Conservation (phyloP, 2,329 filamentous ascomycete species). For the Fusarium pseudonygamai region DNA sequence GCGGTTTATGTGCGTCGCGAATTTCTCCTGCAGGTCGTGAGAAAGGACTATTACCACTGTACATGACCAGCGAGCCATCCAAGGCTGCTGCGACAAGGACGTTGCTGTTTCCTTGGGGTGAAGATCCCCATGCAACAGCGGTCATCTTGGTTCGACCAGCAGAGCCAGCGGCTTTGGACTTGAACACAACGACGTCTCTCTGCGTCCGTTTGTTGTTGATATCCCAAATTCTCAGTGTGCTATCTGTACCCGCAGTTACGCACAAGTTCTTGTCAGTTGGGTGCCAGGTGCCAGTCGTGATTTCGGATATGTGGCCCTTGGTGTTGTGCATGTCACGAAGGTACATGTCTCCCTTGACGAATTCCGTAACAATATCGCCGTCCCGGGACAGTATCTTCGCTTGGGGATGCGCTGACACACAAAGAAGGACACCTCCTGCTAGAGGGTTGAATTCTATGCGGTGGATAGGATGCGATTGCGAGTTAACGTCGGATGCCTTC, state of each 20-base stretch:
- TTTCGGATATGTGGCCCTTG: constrained; percentile 93
- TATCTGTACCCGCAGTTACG: constrained; percentile 92
- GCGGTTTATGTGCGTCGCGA: constrained; percentile 79
- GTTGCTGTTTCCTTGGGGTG: constrained; percentile 79
- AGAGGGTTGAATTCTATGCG: constrained; percentile 87
- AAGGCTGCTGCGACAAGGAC: constrained; percentile 83
- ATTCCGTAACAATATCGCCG: constrained; percentile 85
- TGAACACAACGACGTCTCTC: constrained; percentile 94
- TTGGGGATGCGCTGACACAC: constrained; percentile 88
- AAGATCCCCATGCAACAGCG: constrained; percentile 84
- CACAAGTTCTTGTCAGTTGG: constrained; percentile 85
- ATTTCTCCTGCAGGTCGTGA: constrained; percentile 84
- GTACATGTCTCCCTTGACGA: constrained; percentile 98
- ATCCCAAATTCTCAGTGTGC: constrained; percentile 96
- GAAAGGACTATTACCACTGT: constrained; percentile 88
- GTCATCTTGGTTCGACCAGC: constrained; percentile 95
- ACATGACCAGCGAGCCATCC: constrained; percentile 92
- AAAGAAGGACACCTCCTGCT: constrained; percentile 82
- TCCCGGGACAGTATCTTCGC: constrained; percentile 90
- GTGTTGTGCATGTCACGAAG: constrained; percentile 97
- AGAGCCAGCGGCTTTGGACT: constrained; percentile 86
- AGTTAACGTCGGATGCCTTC: constrained; percentile 71
- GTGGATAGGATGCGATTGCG: constrained; percentile 89
- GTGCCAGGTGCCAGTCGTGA: constrained; percentile 91
- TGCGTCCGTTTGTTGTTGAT: constrained; percentile 90